Evolutionary conservation across 2,329 filamentous ascomycete genomes (phyloP).

Genomic region (Sporothrix inflata): DNA sequence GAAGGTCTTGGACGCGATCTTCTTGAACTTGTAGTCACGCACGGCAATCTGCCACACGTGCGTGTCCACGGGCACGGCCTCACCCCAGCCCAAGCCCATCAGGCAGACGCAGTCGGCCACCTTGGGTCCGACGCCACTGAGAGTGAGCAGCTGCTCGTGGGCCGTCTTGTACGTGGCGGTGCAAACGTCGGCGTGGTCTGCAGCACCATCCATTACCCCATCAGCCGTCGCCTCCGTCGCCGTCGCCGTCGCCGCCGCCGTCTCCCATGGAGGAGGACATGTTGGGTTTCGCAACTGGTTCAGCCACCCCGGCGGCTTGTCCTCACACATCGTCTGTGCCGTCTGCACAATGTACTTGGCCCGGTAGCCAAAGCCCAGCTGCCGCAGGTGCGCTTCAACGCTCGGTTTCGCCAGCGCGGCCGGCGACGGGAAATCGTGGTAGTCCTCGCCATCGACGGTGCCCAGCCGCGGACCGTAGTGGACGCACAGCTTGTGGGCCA

Average conservation of each 20-base stretch:
- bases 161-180: slow-evolving; percentile 67
- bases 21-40: slow-evolving; percentile 82
- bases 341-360: slow-evolving; percentile 92
- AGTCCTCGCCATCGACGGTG: slow-evolving; percentile 64
- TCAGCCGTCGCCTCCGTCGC: background rate
- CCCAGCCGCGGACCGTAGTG: slow-evolving; percentile 82
- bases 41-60: slow-evolving; percentile 99
- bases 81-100: slow-evolving; percentile 95
- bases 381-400: slow-evolving; percentile 80
- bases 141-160: slow-evolving; percentile 74
- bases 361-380: slow-evolving; percentile 90
- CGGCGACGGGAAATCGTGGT: slow-evolving; percentile 32
- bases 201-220: background rate
- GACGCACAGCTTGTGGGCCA: slow-evolving; percentile 89
- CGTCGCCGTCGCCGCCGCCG: slow-evolving; percentile 46
- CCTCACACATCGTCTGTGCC: slow-evolving; percentile 70
- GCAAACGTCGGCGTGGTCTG: background rate
- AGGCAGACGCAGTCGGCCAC: slow-evolving; percentile 96
- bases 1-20: slow-evolving; percentile 72
- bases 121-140: slow-evolving; percentile 93
- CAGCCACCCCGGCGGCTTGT: slow-evolving; percentile 75
- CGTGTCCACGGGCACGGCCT: slow-evolving; percentile 94
- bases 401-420: slow-evolving; percentile 66
- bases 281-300: slow-evolving; percentile 77
- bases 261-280: slow-evolving; percentile 49